Conservation (phyloP, 306 rosid genomes). For the Lagenaria siceraria region DNA sequence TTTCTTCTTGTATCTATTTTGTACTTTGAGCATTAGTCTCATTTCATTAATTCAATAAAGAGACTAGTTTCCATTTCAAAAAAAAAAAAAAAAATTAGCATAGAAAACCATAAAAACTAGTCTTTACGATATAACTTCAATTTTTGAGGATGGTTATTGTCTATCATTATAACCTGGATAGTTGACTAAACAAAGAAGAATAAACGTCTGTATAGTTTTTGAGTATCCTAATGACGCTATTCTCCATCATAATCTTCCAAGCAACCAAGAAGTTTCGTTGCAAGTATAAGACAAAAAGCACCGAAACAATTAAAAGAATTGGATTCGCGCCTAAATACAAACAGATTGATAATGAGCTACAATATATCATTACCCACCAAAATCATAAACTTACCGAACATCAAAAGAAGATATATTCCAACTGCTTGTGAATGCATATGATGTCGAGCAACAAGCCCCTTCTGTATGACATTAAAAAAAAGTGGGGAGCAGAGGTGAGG, state of each 20-base stretch:
- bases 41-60: too few species aligned
- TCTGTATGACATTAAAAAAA: conserved; percentile 32
- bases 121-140: background rate
- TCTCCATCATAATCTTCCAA: background rate
- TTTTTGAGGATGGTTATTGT: background rate
- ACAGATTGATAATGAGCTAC: background rate
- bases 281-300: background rate
- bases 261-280: background rate
- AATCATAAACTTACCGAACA: conserved; percentile 38
- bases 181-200: background rate
- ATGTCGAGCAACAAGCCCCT: conserved; percentile 37
- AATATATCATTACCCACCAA: conserved; percentile 35
- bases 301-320: background rate
- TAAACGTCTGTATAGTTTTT: background rate
- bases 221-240: background rate
- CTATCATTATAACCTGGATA: too few species aligned
- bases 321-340: background rate
- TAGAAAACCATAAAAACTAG: background rate
- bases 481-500: background rate
- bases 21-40: too few species aligned
- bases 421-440: conserved; percentile 34
- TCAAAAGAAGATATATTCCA: conserved; percentile 41
- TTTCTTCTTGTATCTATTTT: too few species aligned
- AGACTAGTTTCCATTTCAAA: too few species aligned
- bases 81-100: too few species aligned